Conservation (phyloP, 2,329 filamentous ascomycete species). For the Trichoderma oligosporum region DNA sequence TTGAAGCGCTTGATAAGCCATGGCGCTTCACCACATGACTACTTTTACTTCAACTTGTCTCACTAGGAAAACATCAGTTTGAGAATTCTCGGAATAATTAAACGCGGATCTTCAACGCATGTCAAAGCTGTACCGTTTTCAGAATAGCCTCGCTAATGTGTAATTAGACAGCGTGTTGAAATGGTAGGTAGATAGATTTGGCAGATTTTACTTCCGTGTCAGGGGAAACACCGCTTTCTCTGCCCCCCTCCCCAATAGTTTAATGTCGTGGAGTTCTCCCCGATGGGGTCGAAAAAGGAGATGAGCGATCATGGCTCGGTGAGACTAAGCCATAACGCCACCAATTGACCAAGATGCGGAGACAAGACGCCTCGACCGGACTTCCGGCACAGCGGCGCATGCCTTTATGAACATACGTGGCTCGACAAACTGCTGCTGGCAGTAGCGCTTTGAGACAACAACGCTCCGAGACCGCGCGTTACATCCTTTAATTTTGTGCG, state of each 20-base stretch:
- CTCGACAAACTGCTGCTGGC: slow-evolving; percentile 5
- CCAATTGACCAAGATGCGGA: slow-evolving; percentile 3
- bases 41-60: background rate
- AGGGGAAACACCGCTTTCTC: slow-evolving; percentile 12
- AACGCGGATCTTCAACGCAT: background rate
- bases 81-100: background rate
- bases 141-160: background rate
- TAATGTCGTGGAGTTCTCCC: slow-evolving; percentile 13
- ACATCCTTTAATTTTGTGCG: background rate
- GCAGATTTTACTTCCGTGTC: background rate
- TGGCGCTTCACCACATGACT: background rate
- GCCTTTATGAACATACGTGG: background rate
- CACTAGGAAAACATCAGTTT: background rate
- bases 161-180: background rate
- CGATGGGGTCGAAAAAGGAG: slow-evolving; percentile 5
- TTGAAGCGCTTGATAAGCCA: slow-evolving; percentile 1
- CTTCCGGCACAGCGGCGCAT: slow-evolving; percentile 7
- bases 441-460: slow-evolving; percentile 5
- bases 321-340: slow-evolving; percentile 11
- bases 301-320: slow-evolving; percentile 4
- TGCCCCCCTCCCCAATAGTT: slow-evolving; percentile 13
- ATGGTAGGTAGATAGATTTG: slow-evolving; percentile 1
- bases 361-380: slow-evolving; percentile 15
- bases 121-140: background rate
- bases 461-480: slow-evolving; percentile 8